Evolutionary conservation across 805 yeast species (phyloP).

Genomic region (Myxozyma kluyveri): DNA sequence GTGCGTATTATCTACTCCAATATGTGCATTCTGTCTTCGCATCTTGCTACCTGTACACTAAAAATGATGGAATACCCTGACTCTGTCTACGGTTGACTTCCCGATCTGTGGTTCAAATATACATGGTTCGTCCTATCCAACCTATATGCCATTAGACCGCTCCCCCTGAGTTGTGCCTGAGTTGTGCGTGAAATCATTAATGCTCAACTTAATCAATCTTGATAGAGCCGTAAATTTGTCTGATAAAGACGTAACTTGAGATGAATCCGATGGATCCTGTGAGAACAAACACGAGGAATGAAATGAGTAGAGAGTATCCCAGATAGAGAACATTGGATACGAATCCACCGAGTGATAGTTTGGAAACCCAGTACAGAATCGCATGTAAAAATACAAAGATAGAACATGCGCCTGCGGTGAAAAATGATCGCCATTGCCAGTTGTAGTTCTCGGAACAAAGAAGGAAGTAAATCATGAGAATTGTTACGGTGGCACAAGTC

Average conservation of each 20-base stretch:
- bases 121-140: too few relatives aligned
- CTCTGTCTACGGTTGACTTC: too few relatives aligned
- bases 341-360: conserved; percentile 69
- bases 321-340: conserved; percentile 74
- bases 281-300: conserved; percentile 67
- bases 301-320: conserved; percentile 76
- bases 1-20: too few relatives aligned
- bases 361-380: conserved; percentile 46
- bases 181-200: background rate
- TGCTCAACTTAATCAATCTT: conserved; percentile 62
- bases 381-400: conserved; percentile 83
- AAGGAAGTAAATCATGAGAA: conserved; percentile 76
- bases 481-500: conserved; percentile 77
- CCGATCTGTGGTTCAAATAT: too few relatives aligned
- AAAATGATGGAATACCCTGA: too few relatives aligned
- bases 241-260: conserved; percentile 67
- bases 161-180: background rate
- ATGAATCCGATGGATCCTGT: conserved; percentile 88
- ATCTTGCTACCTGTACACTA: too few relatives aligned
- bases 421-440: conserved; percentile 95
- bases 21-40: too few relatives aligned
- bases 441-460: conserved; percentile 87
- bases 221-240: conserved; percentile 76
- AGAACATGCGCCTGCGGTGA: conserved; percentile 86
- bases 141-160: too few relatives aligned